Percentiles rank a stretch among this genome's conserved stretches.
Evolutionary conservation across 768 basidiomycete species (phyloP).

Genomic region (Leucosporidium scottii): DNA sequence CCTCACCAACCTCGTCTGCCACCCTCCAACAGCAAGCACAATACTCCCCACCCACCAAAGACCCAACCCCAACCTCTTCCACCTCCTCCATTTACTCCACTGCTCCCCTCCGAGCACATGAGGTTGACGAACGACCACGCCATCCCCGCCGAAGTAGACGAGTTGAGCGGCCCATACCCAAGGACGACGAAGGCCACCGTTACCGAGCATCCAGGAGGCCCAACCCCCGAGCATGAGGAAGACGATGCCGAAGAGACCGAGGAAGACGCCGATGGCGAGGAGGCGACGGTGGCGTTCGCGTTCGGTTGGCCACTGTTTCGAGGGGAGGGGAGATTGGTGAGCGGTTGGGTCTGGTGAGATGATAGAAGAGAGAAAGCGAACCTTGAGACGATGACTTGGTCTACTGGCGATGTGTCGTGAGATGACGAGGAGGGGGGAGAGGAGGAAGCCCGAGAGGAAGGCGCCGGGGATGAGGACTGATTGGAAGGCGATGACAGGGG

Average conservation of each 20-base stretch:
- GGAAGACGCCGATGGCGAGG: conserved; percentile 77
- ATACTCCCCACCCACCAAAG: conserved; percentile 78
- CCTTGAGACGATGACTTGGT: conserved; percentile 61
- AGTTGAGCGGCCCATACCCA: conserved; percentile 35
- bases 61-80: conserved; percentile 71
- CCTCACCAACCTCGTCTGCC: conserved; percentile 82
- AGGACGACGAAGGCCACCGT: conserved; percentile 40
- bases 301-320: conserved; percentile 61
- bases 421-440: conserved; percentile 86
- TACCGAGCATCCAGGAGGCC: conserved; percentile 77
- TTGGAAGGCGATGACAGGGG: conserved; percentile 84
- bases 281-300: conserved; percentile 72
- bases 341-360: too few species aligned
- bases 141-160: conserved; percentile 31
- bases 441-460: conserved; percentile 81
- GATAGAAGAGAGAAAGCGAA: neutral
- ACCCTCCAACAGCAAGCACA: conserved; percentile 80
- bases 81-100: conserved; percentile 48
- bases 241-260: conserved; percentile 66
- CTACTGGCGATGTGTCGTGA: conserved; percentile 85
- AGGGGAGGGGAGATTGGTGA: neutral
- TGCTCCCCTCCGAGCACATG: neutral
- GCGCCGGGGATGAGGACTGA: conserved; percentile 87
- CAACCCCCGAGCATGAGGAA: conserved; percentile 79
- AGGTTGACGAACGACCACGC: conserved; percentile 20